A percentile compares a stretch with the other conserved stretches of the same genome.
phyloP scores from a whole-genome alignment of 2,329 filamentous ascomycete species.

The Cladosporium phlei region DNA sequence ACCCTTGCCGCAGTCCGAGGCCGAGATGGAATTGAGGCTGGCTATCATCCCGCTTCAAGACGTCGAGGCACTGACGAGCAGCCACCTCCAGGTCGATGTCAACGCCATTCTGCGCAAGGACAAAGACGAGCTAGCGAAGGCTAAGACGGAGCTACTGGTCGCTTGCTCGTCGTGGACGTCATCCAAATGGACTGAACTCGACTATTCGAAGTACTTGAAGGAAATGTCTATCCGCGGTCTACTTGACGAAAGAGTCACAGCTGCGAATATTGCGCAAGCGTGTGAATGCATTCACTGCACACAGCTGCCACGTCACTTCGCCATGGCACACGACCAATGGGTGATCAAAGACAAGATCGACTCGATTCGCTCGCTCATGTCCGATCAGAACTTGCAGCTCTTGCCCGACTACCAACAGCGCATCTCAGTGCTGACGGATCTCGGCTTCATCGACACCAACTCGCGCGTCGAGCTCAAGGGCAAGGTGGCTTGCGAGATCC shows the following conservation, averaged over 20 bases:
- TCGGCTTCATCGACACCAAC: conserved; percentile 84
- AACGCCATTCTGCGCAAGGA: conserved; percentile 36
- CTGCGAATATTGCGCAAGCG: conserved; percentile 58
- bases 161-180: conserved; percentile 71
- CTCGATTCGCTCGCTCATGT: conserved; percentile 80
- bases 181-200: conserved; percentile 75
- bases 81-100: conserved; percentile 42
- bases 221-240: conserved; percentile 77
- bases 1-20: conserved; percentile 60
- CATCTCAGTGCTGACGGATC: conserved; percentile 82
- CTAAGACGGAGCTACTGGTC: conserved; percentile 63
- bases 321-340: conserved; percentile 96
- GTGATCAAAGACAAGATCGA: conserved; percentile 90
- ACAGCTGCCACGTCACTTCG: conserved; percentile 84
- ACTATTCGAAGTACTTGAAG: conserved; percentile 70
- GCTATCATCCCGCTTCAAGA: conserved; percentile 68
- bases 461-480: conserved; percentile 91
- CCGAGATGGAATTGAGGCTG: conserved; percentile 64
- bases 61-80: conserved; percentile 78
- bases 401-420: conserved; percentile 96
- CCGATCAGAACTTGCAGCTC: conserved; percentile 91
- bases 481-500: conserved; percentile 97
- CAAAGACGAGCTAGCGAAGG: conserved; percentile 51
- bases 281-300: conserved; percentile 66
- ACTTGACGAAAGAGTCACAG: conserved; percentile 63